phyloP scores from a whole-genome alignment of 2,329 filamentous ascomycete genomes.

The Aschersonia sp. region DNA sequence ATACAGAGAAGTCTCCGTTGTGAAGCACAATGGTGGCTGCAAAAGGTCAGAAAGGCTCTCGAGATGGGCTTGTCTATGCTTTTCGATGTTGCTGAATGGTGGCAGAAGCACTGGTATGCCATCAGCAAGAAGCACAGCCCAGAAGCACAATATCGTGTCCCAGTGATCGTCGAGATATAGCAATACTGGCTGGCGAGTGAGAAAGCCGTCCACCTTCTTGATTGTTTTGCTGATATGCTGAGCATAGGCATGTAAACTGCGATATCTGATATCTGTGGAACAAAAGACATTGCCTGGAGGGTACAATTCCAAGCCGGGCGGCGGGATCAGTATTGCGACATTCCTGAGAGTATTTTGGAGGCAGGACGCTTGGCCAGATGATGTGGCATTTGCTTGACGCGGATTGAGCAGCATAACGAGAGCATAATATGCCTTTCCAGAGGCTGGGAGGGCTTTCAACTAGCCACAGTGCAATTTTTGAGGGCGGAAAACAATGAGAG shows the following conservation, averaged over 20 bases:
- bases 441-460: too few species aligned
- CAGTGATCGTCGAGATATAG: constrained; percentile 2
- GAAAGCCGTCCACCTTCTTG: not conserved
- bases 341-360: not conserved
- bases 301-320: not conserved
- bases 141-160: constrained; percentile 3
- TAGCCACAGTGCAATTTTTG: too few species aligned
- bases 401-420: too few species aligned
- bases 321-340: not conserved
- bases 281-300: not conserved
- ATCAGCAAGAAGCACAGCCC: constrained; percentile 1
- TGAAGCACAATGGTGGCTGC: constrained; percentile 3
- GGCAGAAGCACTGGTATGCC: constrained; percentile 1
- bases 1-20: not conserved
- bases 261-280: not conserved
- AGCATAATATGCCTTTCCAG: too few species aligned
- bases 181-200: not conserved
- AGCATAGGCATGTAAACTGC: not conserved
- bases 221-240: not conserved
- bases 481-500: too few species aligned
- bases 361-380: not conserved
- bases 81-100: not conserved
- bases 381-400: too few species aligned
- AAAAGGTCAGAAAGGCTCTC: not conserved
- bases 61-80: not conserved